Evolutionary conservation across 768 basidiomycete genomes (phyloP).

Genomic region (Suillus discolor): DNA sequence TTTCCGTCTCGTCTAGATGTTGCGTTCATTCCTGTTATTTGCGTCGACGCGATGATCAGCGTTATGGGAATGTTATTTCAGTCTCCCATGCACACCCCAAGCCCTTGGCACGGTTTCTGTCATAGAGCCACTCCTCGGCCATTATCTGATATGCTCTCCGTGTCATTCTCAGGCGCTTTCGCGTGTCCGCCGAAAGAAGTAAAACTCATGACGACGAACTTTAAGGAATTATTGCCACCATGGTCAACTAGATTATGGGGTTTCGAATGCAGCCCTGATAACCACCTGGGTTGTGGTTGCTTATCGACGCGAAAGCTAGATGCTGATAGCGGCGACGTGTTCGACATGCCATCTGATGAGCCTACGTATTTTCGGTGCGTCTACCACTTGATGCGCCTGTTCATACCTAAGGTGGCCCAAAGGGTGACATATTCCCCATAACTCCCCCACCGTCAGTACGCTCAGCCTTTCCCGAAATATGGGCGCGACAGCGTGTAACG

Average conservation of each 20-base stretch:
- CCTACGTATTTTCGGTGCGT: background rate
- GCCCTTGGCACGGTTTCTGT: slow-evolving; percentile 3
- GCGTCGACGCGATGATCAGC: slow-evolving; percentile 3
- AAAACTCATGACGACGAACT: background rate
- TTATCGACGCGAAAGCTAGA: background rate
- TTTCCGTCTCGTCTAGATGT: background rate
- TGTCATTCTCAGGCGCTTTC: slow-evolving; percentile 1
- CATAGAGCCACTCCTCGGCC: background rate
- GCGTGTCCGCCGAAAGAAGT: background rate
- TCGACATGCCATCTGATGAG: background rate
- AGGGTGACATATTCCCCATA: background rate
- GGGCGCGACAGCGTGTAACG: background rate
- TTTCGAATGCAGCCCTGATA: background rate
- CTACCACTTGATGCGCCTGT: background rate
- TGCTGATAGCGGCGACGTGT: background rate
- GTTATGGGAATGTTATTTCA: slow-evolving; percentile 11
- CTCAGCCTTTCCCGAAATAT: background rate
- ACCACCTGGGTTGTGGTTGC: background rate
- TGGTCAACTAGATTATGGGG: background rate
- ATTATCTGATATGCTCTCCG: slow-evolving; percentile 1
- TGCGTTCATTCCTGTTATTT: slow-evolving; percentile 10
- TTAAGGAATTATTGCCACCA: background rate
- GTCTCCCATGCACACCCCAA: slow-evolving; percentile 7
- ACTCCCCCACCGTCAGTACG: background rate
- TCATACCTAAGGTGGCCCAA: too few relatives aligned